Evolutionary conservation across 257 asterid genomes (phyloP).

Genomic region (Jaltomata sinuosa): DNA sequence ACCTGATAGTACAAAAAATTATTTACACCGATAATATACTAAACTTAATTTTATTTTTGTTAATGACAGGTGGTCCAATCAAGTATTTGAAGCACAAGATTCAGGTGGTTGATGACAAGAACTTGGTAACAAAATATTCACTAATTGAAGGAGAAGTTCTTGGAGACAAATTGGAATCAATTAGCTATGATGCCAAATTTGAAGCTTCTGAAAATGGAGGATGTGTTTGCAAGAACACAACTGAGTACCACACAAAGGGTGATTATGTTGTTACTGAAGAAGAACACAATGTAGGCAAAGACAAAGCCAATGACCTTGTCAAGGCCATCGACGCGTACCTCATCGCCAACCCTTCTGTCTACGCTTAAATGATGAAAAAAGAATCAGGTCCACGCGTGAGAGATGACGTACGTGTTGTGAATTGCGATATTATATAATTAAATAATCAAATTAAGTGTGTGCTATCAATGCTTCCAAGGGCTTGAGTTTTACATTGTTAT

Average conservation of each 20-base stretch:
- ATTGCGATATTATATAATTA: not conserved
- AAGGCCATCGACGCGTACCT: constrained; percentile 26
- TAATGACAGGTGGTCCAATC: constrained; percentile 6
- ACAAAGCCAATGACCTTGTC: constrained; percentile 10
- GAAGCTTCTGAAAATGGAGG: constrained; percentile 24
- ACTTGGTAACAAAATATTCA: constrained; percentile 17
- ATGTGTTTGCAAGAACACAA: constrained; percentile 14
- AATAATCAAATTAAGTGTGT: not conserved
- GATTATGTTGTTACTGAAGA: constrained; percentile 21
- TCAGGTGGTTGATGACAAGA: constrained; percentile 18
- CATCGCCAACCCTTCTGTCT: constrained; percentile 14
- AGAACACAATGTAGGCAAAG: constrained; percentile 24
- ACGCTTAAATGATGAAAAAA: not conserved
- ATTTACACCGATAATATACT: not conserved
- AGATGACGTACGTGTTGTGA: not conserved
- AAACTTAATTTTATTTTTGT: not conserved
- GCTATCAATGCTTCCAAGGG: not conserved
- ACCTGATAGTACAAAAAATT: not conserved
- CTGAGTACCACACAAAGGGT: constrained; percentile 21
- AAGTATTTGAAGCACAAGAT: constrained; percentile 28
- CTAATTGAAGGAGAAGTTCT: constrained; percentile 28
- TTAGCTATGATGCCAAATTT: constrained; percentile 15
- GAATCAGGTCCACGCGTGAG: too few species aligned
- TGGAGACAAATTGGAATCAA: constrained; percentile 14
- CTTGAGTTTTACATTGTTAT: not conserved